These are phyloP conservation scores for Zostera marina DNA, from an alignment of 116 monocot genomes.

Conservation along the genomic window DNA sequence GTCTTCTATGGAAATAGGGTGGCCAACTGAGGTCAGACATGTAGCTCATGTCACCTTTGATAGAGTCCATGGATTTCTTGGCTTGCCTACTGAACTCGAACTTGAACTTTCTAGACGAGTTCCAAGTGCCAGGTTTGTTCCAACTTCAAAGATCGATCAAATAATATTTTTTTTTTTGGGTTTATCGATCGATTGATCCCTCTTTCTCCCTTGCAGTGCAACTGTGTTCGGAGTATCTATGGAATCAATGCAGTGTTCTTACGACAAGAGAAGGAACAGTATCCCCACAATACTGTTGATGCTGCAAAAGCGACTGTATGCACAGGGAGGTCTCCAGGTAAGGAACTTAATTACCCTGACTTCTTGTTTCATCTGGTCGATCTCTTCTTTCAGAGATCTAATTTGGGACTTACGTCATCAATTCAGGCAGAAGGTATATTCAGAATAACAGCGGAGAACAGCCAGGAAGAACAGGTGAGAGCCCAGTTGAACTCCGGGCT, in stretches of 20 bases:
- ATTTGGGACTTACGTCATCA: not conserved
- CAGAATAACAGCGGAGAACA: slow-evolving; percentile 79
- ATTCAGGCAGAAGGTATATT: slow-evolving; percentile 75
- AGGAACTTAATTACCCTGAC: not conserved
- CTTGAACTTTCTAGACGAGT: slow-evolving; percentile 26
- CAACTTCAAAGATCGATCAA: not conserved
- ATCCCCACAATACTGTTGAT: slow-evolving; percentile 71
- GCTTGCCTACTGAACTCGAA: slow-evolving; percentile 54
- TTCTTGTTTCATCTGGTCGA: not conserved
- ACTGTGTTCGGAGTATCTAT: slow-evolving; percentile 88
- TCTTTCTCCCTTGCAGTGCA: slow-evolving; percentile 23
- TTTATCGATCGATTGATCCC: not conserved
- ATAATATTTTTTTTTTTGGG: not conserved
- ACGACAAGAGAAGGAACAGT: slow-evolving; percentile 72
- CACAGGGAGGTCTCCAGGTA: slow-evolving; percentile 69
- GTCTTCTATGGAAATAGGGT: slow-evolving; percentile 48
- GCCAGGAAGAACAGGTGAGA: slow-evolving; percentile 54
- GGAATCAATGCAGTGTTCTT: slow-evolving; percentile 72
- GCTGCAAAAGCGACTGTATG: slow-evolving; percentile 67
- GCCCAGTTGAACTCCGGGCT: slow-evolving; percentile 59
- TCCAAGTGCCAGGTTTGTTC: slow-evolving; percentile 47
- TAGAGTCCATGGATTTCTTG: slow-evolving; percentile 59
- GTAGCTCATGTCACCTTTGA: slow-evolving; percentile 73
- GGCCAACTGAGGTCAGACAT: slow-evolving; percentile 62
- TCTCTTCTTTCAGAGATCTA: not conserved